phyloP scores from a whole-genome alignment of 1,284 basidiomycete genomes.

The Ustanciosporium gigantosporum region DNA sequence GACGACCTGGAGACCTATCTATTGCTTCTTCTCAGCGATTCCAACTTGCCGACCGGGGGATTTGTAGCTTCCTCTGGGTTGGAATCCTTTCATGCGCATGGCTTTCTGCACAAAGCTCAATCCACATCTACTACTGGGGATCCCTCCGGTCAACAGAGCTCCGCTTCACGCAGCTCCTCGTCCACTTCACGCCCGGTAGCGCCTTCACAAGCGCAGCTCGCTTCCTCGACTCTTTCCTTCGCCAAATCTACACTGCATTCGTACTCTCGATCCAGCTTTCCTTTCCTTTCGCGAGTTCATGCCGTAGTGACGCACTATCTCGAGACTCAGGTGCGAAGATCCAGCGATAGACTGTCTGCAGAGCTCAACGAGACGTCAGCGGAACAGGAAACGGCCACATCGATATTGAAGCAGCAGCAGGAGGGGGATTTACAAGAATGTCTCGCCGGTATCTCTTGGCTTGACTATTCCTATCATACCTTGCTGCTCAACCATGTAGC shows the following conservation, averaged over 20 bases:
- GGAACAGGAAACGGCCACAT: neutral
- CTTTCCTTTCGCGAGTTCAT: slow-evolving; percentile 71
- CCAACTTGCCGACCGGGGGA: slow-evolving; percentile 67
- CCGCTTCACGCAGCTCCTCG: too few relatives aligned
- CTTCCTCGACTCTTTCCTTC: slow-evolving; percentile 64
- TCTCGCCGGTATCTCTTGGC: slow-evolving; percentile 17
- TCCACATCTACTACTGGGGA: neutral
- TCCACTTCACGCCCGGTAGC: slow-evolving; percentile 2
- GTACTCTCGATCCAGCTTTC: slow-evolving; percentile 75
- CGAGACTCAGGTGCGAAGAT: slow-evolving; percentile 2
- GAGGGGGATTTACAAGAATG: slow-evolving; percentile 6
- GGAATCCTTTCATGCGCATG: slow-evolving; percentile 86
- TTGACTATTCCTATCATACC: slow-evolving; percentile 80
- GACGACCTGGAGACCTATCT: slow-evolving; percentile 49
- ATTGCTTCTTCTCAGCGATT: slow-evolving; percentile 52
- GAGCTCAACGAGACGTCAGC: neutral
- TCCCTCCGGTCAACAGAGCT: neutral
- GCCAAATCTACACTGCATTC: slow-evolving; percentile 72
- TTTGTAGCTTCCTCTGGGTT: slow-evolving; percentile 91
- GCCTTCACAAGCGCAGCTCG: slow-evolving; percentile 29
- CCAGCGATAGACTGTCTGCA: neutral
- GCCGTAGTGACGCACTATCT: slow-evolving; percentile 6
- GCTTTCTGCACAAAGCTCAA: slow-evolving; percentile 65
- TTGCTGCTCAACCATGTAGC: slow-evolving; percentile 88
- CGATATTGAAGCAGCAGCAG: neutral